Evolutionary conservation across 2,329 filamentous ascomycete genomes (phyloP), one percentile per base, ranked within the genome.

Genomic region (Fusarium sp.): DNA sequence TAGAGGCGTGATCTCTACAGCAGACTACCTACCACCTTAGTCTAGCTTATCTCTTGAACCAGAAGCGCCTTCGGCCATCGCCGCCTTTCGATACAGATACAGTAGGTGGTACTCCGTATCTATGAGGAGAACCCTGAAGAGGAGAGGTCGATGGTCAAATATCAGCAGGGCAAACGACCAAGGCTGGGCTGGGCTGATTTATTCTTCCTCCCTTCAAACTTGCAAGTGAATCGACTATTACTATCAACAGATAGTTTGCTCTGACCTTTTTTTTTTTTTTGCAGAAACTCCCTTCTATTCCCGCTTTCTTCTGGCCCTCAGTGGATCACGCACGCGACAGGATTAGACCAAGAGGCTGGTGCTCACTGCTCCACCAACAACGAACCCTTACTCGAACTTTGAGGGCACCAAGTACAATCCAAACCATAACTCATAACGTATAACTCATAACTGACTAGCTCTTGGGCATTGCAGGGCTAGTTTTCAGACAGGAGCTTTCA

Each of bases 41-140:
- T 67, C 17, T 52, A 59, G 67, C 67, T 70, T 70, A 70, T 70
- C 67, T 69, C 51, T 57, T 55, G 53, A 54, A 65, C 53, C 52
- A 61, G 46, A 48, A 39, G 39, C 51, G 49, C 43, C 50, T 50
- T 44, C 53, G 61, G 55, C 35, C 57, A 53, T 52, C 44, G 54
- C 63, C 59, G 48, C 53, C 57, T 58, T 54, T 64, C 57, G 57
- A 57, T 50, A 19, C 19, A 59, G 53, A 55, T 54, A 59, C 23
- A 25, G 23, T 25, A 25, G 23, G 23, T 25, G 31, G 31, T 33
- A n/a, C 31, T 33, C 31, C 9, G 7, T 42, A 60, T 55, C 57
- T 64, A 49, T 61, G 63, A 66, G 63, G 63, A 65, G 61, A 62
- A 65, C 53, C 56, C 55, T 61, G 50, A 35, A 46, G 36, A 59